Percentiles rank a stretch among this genome's conserved stretches.
Conservation (phyloP, 2,329 filamentous ascomycete genomes). For the Colletotrichum musicola region DNA sequence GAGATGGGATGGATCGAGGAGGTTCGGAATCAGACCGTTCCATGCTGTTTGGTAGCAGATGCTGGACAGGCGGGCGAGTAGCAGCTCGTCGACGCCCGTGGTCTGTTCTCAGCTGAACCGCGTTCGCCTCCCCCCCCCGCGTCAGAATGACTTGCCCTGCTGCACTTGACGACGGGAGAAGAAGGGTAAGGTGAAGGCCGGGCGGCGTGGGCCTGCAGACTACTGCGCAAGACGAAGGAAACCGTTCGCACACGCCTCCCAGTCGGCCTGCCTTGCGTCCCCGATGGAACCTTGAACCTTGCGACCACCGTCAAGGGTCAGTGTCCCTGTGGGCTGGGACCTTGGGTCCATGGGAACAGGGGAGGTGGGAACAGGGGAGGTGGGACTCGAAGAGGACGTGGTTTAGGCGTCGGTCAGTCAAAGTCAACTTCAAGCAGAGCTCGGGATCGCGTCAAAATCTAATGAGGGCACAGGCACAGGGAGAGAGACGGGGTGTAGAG, state of each 20-base stretch:
- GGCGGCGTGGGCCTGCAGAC: background rate
- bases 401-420: conserved; percentile 21
- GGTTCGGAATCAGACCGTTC: conserved; percentile 36
- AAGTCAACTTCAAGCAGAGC: conserved; percentile 33
- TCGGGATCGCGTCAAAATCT: conserved; percentile 31
- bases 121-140: conserved; percentile 6
- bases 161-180: too few species aligned
- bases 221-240: background rate
- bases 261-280: conserved; percentile 26
- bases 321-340: conserved; percentile 32
- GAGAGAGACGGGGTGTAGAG: conserved; percentile 6
- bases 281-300: conserved; percentile 30
- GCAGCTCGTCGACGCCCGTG: conserved; percentile 17
- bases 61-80: conserved; percentile 10
- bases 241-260: conserved; percentile 8
- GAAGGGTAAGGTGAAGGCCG: too few species aligned
- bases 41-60: conserved; percentile 10
- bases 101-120: conserved; percentile 36
- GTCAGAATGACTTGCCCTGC: background rate
- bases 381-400: background rate
- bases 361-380: background rate
- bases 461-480: conserved; percentile 16
- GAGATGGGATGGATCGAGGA: conserved; percentile 31
- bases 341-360: background rate
- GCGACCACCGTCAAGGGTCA: conserved; percentile 25